Base-by-base conservation (phyloP, 2,329 filamentous ascomycete genomes). In the Paradendryphiella salina region DNA sequence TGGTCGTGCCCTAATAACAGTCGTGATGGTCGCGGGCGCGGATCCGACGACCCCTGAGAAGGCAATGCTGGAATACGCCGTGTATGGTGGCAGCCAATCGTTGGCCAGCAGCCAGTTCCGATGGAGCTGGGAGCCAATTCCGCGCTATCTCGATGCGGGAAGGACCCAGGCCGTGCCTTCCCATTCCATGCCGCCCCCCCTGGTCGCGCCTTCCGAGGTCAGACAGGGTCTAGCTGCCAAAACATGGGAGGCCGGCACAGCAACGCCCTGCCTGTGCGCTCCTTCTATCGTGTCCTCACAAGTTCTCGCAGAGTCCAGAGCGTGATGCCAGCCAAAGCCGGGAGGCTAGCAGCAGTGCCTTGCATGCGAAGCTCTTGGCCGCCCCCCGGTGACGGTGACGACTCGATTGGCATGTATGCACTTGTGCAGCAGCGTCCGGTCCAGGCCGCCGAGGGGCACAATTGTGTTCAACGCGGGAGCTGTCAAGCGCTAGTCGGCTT, bases 401-500 rank as follows among this genome's bases (percentile, higher is more conserved):
- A 21, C 17, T 20, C 23, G 31, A 32, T 33, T 29, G 38, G 23
- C 37, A 21, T 26, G 34, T 28, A 46, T 40, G 37, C 26, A 29
- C 21, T 29, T 10, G 26, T 36, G 36, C 37, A 43, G 43, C 49
- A 45, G 35, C 33, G 52, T 48, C 46, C 28, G 47, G 47, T 41
- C 47, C 47, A 49, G 32, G 50, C 53, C 50, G 50, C 47, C 38
- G 38, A 17, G 34, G 45, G 38, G 29, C 37, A 38, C 18, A 29
- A 10, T 26, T 26, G 23, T 18, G 20, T 36, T 41, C 38, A 32
- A 34, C 43, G 54, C 59, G 56, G 56, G 56, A 60, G 50, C 47
- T 49, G 42, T 50, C 29, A 36, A 20, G 53, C 58, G 50, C 60
- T 63, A 63, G 46, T 31, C 60, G 26, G 43, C 46, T 36, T 54